Base-by-base conservation (phyloP, 805 yeast genomes). In the Candida cerambycidarum region DNA sequence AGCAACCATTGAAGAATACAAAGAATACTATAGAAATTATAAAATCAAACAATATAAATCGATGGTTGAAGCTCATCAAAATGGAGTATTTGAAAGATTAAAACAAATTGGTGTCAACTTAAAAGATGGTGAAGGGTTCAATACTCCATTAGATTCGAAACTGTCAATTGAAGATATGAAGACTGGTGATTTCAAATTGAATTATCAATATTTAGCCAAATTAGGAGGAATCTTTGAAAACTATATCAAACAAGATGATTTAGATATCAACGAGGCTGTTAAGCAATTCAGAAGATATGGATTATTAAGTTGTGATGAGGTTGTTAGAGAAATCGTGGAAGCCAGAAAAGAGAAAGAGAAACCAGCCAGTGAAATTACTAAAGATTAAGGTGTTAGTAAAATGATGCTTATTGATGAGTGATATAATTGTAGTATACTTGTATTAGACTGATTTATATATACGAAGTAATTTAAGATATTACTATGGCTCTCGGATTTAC, bases 41-140 rank as follows among this genome's bases (percentile, higher is more conserved):
- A 75, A 76, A 55, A 78, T 85, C 58, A 76, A 80, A 51, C 72
- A 78, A 54, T 78, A 71, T 52, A 97, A 96, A 45, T 87, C 89
- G 17, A 71, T 87, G 54, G 77, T 89, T 39, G 76, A 78, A 55
- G 96, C 97, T 8, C 84, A 80, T 60, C 79, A 79, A 58, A 69
- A 76, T 19, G 97, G 97, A 15, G 58, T 82, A 38, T 80, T 90
- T 52, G 76, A 74, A 24, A 68, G 62, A 36, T 71, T 89, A 51
- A 66, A 62, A 48, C 71, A 72, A 48, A 76, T 83, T 46, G 93
- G 93, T 25, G 67, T 82, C 18, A 61, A 61, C 11, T 76, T 92
- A 48, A 76, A 76, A n/a, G 64, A 67, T 9, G 96, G 92, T 42
- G 98, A 92, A 69, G 98, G 98, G 21, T 92, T 72, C 65, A 75